Evolutionary conservation across 352 stramenopile genomes (phyloP).

Genomic region (Halophytophthora batemanensis): DNA sequence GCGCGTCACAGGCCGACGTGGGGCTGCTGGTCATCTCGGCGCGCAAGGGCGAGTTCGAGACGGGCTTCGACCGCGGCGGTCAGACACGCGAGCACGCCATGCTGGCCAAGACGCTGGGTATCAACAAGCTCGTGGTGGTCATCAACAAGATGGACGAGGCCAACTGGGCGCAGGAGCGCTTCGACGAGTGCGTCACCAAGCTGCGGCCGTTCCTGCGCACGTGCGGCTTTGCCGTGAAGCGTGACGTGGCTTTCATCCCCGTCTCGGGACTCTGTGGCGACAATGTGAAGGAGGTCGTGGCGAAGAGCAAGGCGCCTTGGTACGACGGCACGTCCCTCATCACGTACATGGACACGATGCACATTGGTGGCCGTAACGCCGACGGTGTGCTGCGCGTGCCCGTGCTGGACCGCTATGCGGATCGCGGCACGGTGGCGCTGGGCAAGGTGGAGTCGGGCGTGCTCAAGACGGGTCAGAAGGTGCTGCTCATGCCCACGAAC

Average conservation of each 20-base stretch:
- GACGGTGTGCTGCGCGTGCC: constrained; percentile 92
- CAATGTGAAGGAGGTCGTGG: constrained; percentile 94
- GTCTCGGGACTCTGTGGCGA: constrained; percentile 95
- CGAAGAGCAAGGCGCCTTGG: constrained; percentile 81
- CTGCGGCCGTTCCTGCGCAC: constrained; percentile 92
- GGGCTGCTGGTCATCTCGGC: constrained; percentile 96
- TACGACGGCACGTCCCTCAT: constrained; percentile 96
- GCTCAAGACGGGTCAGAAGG: constrained; percentile 89
- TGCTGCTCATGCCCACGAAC: constrained; percentile 95
- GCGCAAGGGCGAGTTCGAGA: constrained; percentile 98
- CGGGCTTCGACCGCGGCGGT: constrained; percentile 97
- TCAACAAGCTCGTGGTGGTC: constrained; percentile 97
- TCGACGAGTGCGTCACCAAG: constrained; percentile 91
- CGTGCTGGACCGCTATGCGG: constrained; percentile 97
- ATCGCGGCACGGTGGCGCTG: constrained; percentile 96
- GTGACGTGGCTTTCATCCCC: constrained; percentile 97
- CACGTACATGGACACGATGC: constrained; percentile 89
- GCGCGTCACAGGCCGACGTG: constrained; percentile 96
- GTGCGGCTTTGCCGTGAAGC: constrained; percentile 98
- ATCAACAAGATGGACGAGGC: constrained; percentile 99
- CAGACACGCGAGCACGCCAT: constrained; percentile 99
- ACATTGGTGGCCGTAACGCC: constrained; percentile 89
- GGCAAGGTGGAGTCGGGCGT: constrained; percentile 98
- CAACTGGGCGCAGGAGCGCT: constrained; percentile 93
- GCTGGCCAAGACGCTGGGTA: constrained; percentile 98